Percentiles rank a stretch among this genome's conserved stretches.
Evolutionary conservation across 352 stramenopile species (phyloP).

Genomic region (Phytophthora uliginosa): DNA sequence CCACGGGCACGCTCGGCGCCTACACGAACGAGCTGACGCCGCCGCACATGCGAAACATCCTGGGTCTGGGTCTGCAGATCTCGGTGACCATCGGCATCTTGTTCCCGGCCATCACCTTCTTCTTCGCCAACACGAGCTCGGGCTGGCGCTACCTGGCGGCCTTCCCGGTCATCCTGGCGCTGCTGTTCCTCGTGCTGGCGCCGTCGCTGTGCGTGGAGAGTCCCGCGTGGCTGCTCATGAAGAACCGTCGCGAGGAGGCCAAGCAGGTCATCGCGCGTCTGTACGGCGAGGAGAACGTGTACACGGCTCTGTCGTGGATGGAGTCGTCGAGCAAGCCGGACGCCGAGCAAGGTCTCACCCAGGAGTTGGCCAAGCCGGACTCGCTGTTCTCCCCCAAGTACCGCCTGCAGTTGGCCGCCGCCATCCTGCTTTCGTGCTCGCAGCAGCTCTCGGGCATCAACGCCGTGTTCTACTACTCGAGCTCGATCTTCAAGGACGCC

Average conservation of each 20-base stretch:
- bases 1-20: slow-evolving; percentile 19
- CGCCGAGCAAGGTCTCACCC: slow-evolving; percentile 20
- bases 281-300: slow-evolving; percentile 35
- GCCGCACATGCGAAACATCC: no score
- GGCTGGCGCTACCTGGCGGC: no score
- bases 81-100: no score
- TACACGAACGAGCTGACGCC: slow-evolving; percentile 8
- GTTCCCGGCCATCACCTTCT: no score
- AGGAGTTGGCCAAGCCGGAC: slow-evolving; percentile 27
- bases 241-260: slow-evolving; percentile 7
- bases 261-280: slow-evolving; percentile 32
- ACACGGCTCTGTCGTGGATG: slow-evolving; percentile 34
- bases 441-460: slow-evolving; percentile 72
- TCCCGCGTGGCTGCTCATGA: slow-evolving; percentile 41
- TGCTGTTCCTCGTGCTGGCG: slow-evolving; percentile 46
- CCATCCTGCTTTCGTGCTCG: slow-evolving; percentile 40
- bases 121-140: no score
- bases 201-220: slow-evolving; percentile 53
- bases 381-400: slow-evolving; percentile 36
- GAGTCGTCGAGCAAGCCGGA: slow-evolving; percentile 29
- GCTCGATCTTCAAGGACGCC: slow-evolving; percentile 22
- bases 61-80: no score
- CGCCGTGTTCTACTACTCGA: background rate
- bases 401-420: slow-evolving; percentile 47
- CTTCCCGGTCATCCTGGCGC: slow-evolving; percentile 18